phyloP scores from a whole-genome alignment of 1,139 yeast genomes.

The Debaryomycetaceae sp. region DNA sequence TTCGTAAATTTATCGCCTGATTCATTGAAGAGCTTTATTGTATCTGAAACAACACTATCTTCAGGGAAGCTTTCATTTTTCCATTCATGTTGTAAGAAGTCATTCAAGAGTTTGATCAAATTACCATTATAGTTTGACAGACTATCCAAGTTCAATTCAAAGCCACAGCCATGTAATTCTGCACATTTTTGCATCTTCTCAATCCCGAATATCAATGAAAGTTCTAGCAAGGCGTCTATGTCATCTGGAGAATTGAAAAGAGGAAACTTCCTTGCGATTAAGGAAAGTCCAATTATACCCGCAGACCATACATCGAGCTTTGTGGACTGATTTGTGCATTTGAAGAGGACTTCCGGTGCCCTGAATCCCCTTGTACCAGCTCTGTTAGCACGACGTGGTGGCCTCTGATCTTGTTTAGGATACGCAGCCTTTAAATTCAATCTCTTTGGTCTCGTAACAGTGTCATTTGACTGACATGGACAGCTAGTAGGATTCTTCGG shows the following conservation, averaged over 20 bases:
- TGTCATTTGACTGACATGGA: constrained; percentile 29
- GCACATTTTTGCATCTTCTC: constrained; percentile 76
- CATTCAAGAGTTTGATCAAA: constrained; percentile 28
- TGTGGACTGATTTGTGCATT: constrained; percentile 80
- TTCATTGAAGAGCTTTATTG: constrained; percentile 29
- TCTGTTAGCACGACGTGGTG: constrained; percentile 90
- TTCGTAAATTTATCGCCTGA: constrained; percentile 24
- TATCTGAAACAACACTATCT: constrained; percentile 39
- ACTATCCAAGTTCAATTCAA: constrained; percentile 55
- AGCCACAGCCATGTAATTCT: constrained; percentile 80
- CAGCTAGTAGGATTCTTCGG: constrained; percentile 22
- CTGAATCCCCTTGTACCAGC: constrained; percentile 98
- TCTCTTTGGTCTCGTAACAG: constrained; percentile 27
- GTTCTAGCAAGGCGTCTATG: constrained; percentile 83
- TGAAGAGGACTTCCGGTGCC: constrained; percentile 90
- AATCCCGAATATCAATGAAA: constrained; percentile 79
- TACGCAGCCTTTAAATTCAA: constrained; percentile 59
- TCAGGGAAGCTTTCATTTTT: constrained; percentile 35
- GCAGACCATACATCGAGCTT: constrained; percentile 92
- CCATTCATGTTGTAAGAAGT: constrained; percentile 30
- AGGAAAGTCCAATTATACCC: constrained; percentile 77
- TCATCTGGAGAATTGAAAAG: constrained; percentile 90
- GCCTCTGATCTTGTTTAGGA: constrained; percentile 77
- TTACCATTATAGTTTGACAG: constrained; percentile 24
- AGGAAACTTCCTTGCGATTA: constrained; percentile 74